Percentiles rank a stretch among this genome's conserved stretches.
These are phyloP conservation scores for Fraxinus anomala DNA, from an alignment of 257 asterid species.

Conservation along the genomic window DNA sequence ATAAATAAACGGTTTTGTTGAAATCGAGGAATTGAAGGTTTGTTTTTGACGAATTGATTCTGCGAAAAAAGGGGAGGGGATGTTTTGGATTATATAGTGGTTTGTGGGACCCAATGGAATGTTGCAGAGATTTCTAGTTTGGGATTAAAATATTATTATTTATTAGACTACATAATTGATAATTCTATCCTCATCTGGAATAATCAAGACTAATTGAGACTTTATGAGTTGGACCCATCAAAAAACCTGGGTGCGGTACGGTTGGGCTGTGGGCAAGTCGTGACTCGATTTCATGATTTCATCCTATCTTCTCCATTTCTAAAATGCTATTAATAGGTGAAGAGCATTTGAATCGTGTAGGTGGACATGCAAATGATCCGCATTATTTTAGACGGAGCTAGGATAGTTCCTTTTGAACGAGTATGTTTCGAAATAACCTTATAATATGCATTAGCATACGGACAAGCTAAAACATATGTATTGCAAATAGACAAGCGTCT, in stretches of 20 bases:
- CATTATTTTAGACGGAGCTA: not conserved
- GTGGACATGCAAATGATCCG: too few species aligned
- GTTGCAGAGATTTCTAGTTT: conserved; percentile 1
- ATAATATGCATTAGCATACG: too few species aligned
- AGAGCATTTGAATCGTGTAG: too few species aligned
- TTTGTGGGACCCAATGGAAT: not conserved
- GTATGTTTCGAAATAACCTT: too few species aligned
- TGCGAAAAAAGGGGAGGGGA: not conserved
- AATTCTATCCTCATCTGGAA: not conserved
- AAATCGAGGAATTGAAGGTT: not conserved
- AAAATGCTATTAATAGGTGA: too few species aligned
- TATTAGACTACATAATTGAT: too few species aligned
- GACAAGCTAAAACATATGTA: too few species aligned
- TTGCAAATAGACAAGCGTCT: too few species aligned
- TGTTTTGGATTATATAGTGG: not conserved
- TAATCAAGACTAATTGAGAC: not conserved
- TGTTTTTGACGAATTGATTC: not conserved
- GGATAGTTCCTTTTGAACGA: too few species aligned
- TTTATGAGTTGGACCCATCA: not conserved
- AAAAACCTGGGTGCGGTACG: not conserved
- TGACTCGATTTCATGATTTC: not conserved
- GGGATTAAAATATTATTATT: not conserved
- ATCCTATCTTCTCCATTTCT: too few species aligned
- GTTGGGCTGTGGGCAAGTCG: not conserved
- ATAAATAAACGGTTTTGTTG: not conserved